Evolutionary conservation across 768 basidiomycete species (phyloP), one percentile per base, ranked within the genome.

Genomic region (Leccinum imitatum): DNA sequence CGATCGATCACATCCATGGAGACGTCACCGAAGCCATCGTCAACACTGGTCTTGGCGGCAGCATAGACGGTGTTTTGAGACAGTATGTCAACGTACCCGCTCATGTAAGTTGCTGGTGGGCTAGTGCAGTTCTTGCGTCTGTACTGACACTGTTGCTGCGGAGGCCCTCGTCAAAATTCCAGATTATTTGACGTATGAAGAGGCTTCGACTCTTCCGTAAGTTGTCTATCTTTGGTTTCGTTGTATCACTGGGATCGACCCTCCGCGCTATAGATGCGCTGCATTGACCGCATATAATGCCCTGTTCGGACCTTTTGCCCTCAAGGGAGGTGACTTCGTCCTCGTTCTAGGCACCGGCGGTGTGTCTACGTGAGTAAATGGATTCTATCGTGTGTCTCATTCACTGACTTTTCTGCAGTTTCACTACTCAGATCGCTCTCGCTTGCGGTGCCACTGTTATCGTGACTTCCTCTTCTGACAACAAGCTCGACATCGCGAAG

Each of bases 241-340:
- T 37, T 7, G 30, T 14, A 19, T 21, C 5, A 11, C 14, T 44
- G 14, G 58, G 48, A 8, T 10, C 13, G 17, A 13, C 8, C 19
- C 47, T 15, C 19, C 3, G 3, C 17, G 50, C 6, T 53, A 84
- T 53, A 84, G 82, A 31, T 85, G 82, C 59, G 85, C 85, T 6
- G 86, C 80, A 4, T 63, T 89, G 56, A 89, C 86, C 0, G 85
- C 87, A 0, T 89, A 87, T 74, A 86, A 83, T 61, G 81, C 81
- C 5, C 71, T 89, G 53, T 65, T 77, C 61, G 84, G 85, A 3
- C 75, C 76, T 0, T 69, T 71, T 6, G 79, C 82, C 19, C 60
- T 87, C 61, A 82, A 84, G 67, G 82, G 81, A 14, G 87, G 87
- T 15, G 84, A 87, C 60, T 77, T 76, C 19, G 82, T 87, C 25